Base-by-base conservation (phyloP, 768 basidiomycete genomes). In the Pleurotus cornucopiae region DNA sequence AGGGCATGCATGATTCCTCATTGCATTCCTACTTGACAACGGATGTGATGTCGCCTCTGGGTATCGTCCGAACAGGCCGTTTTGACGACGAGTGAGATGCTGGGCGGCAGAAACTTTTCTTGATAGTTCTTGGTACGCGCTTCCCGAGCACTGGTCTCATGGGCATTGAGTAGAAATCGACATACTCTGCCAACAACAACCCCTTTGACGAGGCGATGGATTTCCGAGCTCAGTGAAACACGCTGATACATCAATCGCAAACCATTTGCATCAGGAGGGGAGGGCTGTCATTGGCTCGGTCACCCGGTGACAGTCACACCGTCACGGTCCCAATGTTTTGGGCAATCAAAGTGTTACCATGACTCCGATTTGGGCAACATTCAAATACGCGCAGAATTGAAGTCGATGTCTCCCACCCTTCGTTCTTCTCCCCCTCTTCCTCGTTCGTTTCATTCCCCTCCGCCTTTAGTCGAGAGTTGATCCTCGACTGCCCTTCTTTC, bases 401-500 rank as follows among this genome's bases (percentile, higher is more conserved):
- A 55, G 57, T 58, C 57, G 53, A 55, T 55, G 23, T 62, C 62
- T 64, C 61, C 64, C 49, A 60, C 55, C 61, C 54, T 57, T 58
- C 57, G 53, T 69, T 65, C 65, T 66, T 61, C 70, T 66, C 64
- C 67, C 66, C 64, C 64, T 61, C 69, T 73, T 69, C 70, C 67
- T 68, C 64, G 64, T 59, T 69, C 71, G 73, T 63, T 72, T 74
- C 69, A 74, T 66, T 70, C 66, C 67, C 59, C 61, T 59, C 72
- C 69, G 72, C 75, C 70, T 66, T 66, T 66, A 67, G 80, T 83
- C 83, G 83, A 83, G 30, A 34, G 80, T 86, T 79, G 86, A 82
- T 73, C 74, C 75, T 83, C 83, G 79, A 80, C 82, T 68, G 69
- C 66, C 61, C 56, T 73, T 72, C 72, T 77, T 83, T 82, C 74